Base-by-base conservation (phyloP, 2,329 filamentous ascomycete genomes). In the Monosporascus sp. region DNA sequence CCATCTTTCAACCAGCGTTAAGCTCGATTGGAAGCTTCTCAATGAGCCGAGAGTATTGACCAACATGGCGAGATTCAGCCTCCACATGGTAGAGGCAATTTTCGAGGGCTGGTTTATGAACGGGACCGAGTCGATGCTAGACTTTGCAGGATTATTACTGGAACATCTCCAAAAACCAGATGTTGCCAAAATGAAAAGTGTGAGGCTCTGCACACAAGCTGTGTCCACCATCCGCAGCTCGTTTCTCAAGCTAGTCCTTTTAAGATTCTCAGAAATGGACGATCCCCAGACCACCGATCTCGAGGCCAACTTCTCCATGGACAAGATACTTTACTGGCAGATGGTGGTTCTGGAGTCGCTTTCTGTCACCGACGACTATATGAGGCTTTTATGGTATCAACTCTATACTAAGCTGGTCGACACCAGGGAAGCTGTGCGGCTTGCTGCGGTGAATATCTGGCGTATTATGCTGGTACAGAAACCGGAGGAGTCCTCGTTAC, bases 21-120 rank as follows among this genome's bases (percentile, higher is more conserved):
- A 89, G 55, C 72, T 87, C 2, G 82, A 92, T 58, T 84, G 89
- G 63, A 84, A 86, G 52, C 73, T 87, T 0, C 77, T 97, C 2
- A 82, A 84, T 52, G 92, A 97, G 66, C 89, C 94, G 1, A 85
- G 87, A 55, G 82, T 95, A 1, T 75, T 99, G 49, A 93, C 88
- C 4, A 99, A 99, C 60, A 78, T 99, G 65, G 86, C 88, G 1
- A 84, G 91, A 14, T 88, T 97, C 58, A 84, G 86, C 35, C 76
- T 82, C 3, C 90, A 97, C 65, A 81, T 97, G 67, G 84, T 88
- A 0, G 94, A 99, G 68, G 89, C 91, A 6, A 87, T 96, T 14
- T 97, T 94, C 60, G 94, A 97, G 70, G 94, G 94, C 17, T 97
- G 92, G 90, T 97, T 97, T 65, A 82, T 97, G 58, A 87, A 94